Evolutionary conservation across 139 green algal genomes (phyloP), one percentile per base, ranked within the genome.

Genomic region (Tetradesmus obliquus): DNA sequence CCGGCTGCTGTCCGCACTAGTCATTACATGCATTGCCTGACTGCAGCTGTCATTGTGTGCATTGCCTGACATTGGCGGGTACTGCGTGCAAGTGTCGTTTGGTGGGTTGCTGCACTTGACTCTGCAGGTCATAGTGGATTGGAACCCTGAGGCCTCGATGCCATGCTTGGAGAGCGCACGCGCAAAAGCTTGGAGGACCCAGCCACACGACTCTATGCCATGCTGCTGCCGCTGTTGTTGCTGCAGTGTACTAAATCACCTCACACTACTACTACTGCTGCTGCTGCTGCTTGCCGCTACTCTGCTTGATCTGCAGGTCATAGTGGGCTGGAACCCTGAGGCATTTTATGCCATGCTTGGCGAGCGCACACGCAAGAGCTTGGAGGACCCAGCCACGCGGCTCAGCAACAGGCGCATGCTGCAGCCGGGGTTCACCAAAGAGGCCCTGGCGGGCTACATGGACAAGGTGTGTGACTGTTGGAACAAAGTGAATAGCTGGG

Each of bases 331-430:
- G 81, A 86, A 62, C 54, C 81, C 81, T 57, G 81, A 86, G 53
- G 81, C 81, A 3, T 62, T 86, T 8, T 86, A 86, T 55, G 81
- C 81, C 53, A 86, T 86, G 81, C 54, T 86, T 15, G 81, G 81
- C 17, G 81, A 86, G 81, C 20, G 19, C 32, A 86, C 53, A 15
- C 81, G 81, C 54, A 58, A 86, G 9, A 86, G 54, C 81, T 32
- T 86, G 81, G 54, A 60, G 53, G 6, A 86, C 32, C 81, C 81
- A 5, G 81, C 53, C 53, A 86, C 53, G 53, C 81, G 81, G 12
- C 12, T 86, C 1, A 19, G 2, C 19, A 24, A 62, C 19, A 57
- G 81, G 32, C 51, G 53, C 5, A 13, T 86, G 15, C 9, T 86
- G 81, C 24, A 51, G 53, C 53, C 81, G 5, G 81, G 81, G 9